Percentiles rank a stretch among this genome's conserved stretches.
phyloP scores from a whole-genome alignment of 495 filamentous ascomycete genomes.

The Hypoxylon rickii region DNA sequence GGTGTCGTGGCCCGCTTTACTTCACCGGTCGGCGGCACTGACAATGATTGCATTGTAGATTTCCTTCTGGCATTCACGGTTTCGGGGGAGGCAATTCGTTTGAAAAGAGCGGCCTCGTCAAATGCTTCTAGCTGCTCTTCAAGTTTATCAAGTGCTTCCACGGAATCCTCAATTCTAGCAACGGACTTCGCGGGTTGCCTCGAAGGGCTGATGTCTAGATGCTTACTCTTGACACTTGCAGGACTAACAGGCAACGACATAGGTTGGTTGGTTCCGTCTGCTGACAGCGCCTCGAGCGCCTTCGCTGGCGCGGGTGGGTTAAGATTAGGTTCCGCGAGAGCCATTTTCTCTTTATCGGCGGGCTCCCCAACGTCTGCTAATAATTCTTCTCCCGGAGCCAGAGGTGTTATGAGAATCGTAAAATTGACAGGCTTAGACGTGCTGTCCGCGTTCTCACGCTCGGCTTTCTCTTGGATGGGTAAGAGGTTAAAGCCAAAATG shows the following conservation, averaged over 20 bases:
- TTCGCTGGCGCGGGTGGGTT: constrained; percentile 18
- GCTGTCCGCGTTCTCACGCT: constrained; percentile 6
- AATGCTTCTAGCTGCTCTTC: constrained; percentile 67
- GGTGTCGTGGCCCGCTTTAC: constrained; percentile 30
- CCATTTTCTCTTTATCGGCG: constrained; percentile 13
- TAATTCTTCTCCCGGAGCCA: constrained; percentile 22
- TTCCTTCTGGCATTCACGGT: constrained; percentile 18
- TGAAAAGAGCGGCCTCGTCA: constrained; percentile 48
- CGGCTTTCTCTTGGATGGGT: constrained; percentile 20
- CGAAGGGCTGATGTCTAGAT: constrained; percentile 2
- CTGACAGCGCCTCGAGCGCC: constrained; percentile 2
- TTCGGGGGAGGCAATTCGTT: constrained; percentile 44
- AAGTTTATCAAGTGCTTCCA: constrained; percentile 69
- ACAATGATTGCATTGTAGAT: constrained; percentile 22
- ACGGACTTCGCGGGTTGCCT: constrained; percentile 44
- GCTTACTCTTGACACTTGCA: constrained; percentile 17
- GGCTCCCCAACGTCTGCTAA: constrained; percentile 4
- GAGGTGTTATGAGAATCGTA: constrained; percentile 26
- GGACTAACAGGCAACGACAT: constrained; percentile 16
- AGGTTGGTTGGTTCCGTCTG: constrained; percentile 2
- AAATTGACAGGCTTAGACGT: constrained; percentile 10
- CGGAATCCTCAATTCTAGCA: constrained; percentile 68
- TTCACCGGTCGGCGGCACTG: constrained; percentile 9
- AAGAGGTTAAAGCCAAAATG: constrained; percentile 54
- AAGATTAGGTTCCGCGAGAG: constrained; percentile 21